Conservation (phyloP, 2,329 filamentous ascomycete species). For the Fusarium albosuccineum region DNA sequence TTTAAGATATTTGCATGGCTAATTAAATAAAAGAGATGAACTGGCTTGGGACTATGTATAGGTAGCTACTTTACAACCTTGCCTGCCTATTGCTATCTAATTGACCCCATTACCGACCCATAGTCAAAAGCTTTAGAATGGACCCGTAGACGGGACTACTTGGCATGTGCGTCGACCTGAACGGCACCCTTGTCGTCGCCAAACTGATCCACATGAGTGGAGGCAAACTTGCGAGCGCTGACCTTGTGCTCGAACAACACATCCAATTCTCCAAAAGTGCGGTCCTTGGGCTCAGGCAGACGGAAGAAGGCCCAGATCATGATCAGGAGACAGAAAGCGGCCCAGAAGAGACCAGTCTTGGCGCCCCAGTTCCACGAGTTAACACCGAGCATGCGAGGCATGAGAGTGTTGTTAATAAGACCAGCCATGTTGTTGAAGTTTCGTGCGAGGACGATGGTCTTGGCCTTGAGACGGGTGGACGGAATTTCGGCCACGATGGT, state of each 20-base stretch:
- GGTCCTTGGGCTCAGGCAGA: slow-evolving; percentile 65
- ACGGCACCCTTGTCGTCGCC: slow-evolving; percentile 32
- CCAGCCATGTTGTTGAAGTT: slow-evolving; percentile 63
- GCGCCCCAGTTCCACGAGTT: slow-evolving; percentile 62
- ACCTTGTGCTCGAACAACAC: slow-evolving; percentile 63
- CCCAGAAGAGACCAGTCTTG: slow-evolving; percentile 62
- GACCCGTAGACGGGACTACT: neutral
- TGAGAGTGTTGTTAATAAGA: slow-evolving; percentile 60
- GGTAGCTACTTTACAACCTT: no score
- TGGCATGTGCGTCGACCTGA: slow-evolving; percentile 24
- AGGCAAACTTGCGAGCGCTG: slow-evolving; percentile 56
- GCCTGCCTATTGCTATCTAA: no score
- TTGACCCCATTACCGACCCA: no score
- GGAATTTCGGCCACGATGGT: slow-evolving; percentile 76
- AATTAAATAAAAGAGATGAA: no score
- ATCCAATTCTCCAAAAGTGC: slow-evolving; percentile 68
- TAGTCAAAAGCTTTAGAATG: neutral
- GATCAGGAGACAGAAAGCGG: slow-evolving; percentile 53
- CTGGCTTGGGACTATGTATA: no score
- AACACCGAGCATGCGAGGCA: slow-evolving; percentile 60
- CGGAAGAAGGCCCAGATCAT: slow-evolving; percentile 65
- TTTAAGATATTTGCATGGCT: no score
- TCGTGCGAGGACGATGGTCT: slow-evolving; percentile 61
- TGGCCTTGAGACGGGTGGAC: slow-evolving; percentile 59
- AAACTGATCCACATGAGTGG: slow-evolving; percentile 38